Evolutionary conservation across 1,284 basidiomycete genomes (phyloP).

Genomic region (Malassezia restricta): DNA sequence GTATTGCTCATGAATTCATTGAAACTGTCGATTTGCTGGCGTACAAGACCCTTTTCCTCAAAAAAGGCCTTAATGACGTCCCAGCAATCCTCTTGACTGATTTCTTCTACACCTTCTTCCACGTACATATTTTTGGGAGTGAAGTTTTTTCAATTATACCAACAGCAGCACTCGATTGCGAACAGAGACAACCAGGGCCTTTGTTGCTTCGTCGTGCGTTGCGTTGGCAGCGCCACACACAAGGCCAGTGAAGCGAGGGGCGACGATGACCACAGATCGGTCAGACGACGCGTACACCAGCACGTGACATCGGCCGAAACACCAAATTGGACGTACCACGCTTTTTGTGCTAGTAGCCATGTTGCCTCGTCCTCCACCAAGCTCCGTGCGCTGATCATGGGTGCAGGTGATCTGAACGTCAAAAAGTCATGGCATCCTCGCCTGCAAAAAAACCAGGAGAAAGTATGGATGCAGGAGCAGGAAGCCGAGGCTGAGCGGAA

Average conservation of each 20-base stretch:
- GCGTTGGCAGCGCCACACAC: neutral
- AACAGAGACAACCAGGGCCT: neutral
- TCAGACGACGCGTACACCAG: neutral
- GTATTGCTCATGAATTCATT: slow-evolving; percentile 99
- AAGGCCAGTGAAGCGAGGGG: neutral
- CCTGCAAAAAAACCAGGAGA: slow-evolving; percentile 94
- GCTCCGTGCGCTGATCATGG: slow-evolving; percentile 53
- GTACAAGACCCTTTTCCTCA: slow-evolving; percentile 89
- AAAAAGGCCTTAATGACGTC: slow-evolving; percentile 78
- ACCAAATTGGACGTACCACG: neutral
- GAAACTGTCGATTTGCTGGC: slow-evolving; percentile 94
- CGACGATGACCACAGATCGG: neutral
- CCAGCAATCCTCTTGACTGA: slow-evolving; percentile 44
- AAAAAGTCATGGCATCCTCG: slow-evolving; percentile 87
- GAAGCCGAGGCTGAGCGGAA: slow-evolving; percentile 94
- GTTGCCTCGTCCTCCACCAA: no score
- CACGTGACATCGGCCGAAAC: slow-evolving; percentile 7
- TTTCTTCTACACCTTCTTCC: slow-evolving; percentile 32
- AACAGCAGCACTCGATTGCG: neutral
- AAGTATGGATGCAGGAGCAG: slow-evolving; percentile 97
- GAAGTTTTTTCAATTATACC: neutral
- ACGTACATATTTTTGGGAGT: slow-evolving; percentile 16
- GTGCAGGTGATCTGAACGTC: slow-evolving; percentile 71
- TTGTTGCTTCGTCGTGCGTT: neutral
- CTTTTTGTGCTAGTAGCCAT: neutral